phyloP scores from a whole-genome alignment of 805 yeast species.

The Schizosaccharomyces octosporus region DNA sequence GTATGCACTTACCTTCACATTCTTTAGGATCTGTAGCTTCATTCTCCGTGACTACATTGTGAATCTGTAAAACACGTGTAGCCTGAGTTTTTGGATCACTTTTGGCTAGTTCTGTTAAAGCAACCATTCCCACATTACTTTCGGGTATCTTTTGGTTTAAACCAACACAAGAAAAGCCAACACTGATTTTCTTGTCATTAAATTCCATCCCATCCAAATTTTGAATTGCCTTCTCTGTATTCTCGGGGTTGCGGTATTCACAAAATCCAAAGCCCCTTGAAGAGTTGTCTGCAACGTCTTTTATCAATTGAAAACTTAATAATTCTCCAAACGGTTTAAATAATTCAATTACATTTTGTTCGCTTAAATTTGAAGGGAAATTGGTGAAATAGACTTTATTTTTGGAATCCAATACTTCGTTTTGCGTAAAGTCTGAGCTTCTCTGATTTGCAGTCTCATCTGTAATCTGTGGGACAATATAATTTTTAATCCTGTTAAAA shows the following conservation, averaged over 20 bases:
- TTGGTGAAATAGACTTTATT: constrained; percentile 24
- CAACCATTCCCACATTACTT: constrained; percentile 12
- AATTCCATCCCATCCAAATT: constrained; percentile 17
- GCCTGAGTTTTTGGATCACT: constrained; percentile 8
- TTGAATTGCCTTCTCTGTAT: constrained; percentile 12
- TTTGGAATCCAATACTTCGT: constrained; percentile 19
- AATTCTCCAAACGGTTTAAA: constrained; percentile 21
- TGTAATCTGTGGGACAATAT: constrained; percentile 15
- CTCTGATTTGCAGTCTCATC: constrained; percentile 3
- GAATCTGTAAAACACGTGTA: constrained; percentile 32
- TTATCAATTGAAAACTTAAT: constrained; percentile 19
- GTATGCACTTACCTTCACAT: constrained; percentile 12
- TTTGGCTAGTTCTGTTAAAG: constrained; percentile 11
- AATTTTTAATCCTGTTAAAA: constrained; percentile 24
- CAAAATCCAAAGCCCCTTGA: constrained; percentile 36
- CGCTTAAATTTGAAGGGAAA: constrained; percentile 20
- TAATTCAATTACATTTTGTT: constrained; percentile 21
- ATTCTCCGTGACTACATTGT: constrained; percentile 40
- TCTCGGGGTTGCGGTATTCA: constrained; percentile 16
- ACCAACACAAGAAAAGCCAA: constrained; percentile 20
- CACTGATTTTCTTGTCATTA: constrained; percentile 16
- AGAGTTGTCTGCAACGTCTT: constrained; percentile 21
- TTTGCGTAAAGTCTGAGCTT: constrained; percentile 5
- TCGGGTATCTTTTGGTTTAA: constrained; percentile 4
- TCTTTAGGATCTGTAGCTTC: constrained; percentile 31